Evolutionary conservation across 345 rosid species (phyloP).

Genomic region (Euphorbia peplus): DNA sequence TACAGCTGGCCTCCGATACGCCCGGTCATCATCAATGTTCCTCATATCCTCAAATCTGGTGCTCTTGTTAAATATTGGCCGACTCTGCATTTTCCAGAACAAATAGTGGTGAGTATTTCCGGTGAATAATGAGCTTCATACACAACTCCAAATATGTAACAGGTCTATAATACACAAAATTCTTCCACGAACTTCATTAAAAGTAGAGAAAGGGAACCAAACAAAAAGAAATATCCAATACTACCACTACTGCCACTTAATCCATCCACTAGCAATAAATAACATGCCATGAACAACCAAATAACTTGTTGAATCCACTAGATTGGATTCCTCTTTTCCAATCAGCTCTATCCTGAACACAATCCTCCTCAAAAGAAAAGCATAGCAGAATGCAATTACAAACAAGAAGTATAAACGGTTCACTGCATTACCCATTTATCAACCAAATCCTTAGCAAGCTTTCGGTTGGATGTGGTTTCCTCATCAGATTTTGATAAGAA

Average conservation of each 20-base stretch:
- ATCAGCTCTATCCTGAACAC: too few relatives aligned
- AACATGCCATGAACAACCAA: background rate
- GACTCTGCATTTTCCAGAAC: conserved; percentile 57
- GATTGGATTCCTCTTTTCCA: background rate
- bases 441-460: conserved; percentile 95
- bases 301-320: background rate
- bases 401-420: background rate
- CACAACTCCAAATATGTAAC: background rate
- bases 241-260: background rate
- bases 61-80: conserved; percentile 95
- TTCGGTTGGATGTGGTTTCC: conserved; percentile 88
- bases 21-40: conserved; percentile 68
- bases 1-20: conserved; percentile 65
- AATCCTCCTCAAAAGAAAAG: background rate
- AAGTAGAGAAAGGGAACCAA: background rate
- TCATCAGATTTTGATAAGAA: conserved; percentile 95
- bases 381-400: background rate
- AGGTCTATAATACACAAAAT: background rate
- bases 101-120: background rate
- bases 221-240: background rate
- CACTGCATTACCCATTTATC: conserved; percentile 81
- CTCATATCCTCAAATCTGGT: conserved; percentile 98
- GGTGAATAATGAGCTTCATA: background rate
- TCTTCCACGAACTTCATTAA: background rate
- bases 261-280: background rate